Evolutionary conservation across 148 eudicot species (phyloP), one percentile per base, ranked within the genome.

Genomic region (Chenopodium album): DNA sequence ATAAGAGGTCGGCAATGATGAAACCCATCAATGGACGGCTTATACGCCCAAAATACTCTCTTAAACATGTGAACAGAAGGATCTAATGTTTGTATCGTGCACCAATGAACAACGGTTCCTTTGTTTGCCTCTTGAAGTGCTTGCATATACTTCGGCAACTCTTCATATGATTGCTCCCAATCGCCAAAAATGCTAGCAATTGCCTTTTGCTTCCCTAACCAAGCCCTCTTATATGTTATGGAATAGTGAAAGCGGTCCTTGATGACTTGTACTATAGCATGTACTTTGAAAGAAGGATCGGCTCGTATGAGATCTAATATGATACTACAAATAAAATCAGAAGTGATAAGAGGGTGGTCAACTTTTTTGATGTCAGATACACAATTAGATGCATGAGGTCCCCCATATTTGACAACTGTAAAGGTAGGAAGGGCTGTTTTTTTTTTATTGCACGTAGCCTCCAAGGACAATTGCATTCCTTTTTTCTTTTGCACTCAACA

Each of bases 171-270:
- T 5, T 52, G 14, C 8, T 75, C 77, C 64, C 60, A 80, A 63
- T 78, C 62, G 2, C 80, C 80, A 78, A 64, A 78, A 9, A 65
- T 29, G 13, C 0, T 11, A 0, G 37, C 19, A 17, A 78, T 41
- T 13, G 60, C 80, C 71, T n/a, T 37, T 63, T 77, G 54, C 28
- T 62, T 77, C 41, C 54, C 52, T n/a, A 62, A 12, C 79, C 80
- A 78, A 44, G 80, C 80, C 28, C 44, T 78, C 60, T 78, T 46
- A 14, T 65, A 78, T n/a, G 60, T 78, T 1, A 78, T 26, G 10
- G 37, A 13, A 3, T 14, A 59, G 19, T 34, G 23, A 54, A 17
- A 76, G 0, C 10, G 10, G 4, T 76, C 28, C 9, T 66, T 65
- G 1, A 63, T 13, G 4, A 63, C 4, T 41, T 62, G 32, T 7